Conservation (phyloP, 352 stramenopile genomes). For the Pythium myriotylum region DNA sequence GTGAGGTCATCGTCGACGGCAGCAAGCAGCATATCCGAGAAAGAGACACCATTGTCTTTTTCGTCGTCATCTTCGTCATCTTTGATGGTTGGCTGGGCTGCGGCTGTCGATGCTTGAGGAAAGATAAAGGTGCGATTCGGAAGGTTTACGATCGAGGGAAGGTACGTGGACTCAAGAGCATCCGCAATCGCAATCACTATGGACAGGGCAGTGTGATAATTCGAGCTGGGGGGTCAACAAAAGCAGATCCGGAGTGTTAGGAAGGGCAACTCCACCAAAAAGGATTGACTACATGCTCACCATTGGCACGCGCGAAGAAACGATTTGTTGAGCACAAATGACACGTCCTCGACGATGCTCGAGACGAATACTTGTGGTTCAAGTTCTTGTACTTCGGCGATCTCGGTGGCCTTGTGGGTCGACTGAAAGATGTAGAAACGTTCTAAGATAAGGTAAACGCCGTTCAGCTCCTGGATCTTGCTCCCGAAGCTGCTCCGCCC, state of each 20-base stretch:
- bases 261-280: background rate
- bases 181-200: conserved; percentile 86
- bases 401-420: conserved; percentile 81
- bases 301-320: conserved; percentile 78
- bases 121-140: conserved; percentile 65
- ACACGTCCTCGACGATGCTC: conserved; percentile 84
- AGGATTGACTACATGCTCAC: conserved; percentile 26
- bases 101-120: conserved; percentile 30
- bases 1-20: conserved; percentile 81
- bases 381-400: conserved; percentile 78
- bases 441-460: conserved; percentile 81
- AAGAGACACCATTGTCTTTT: conserved; percentile 48
- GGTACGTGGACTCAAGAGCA: conserved; percentile 76
- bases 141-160: conserved; percentile 73
- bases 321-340: conserved; percentile 85
- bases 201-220: conserved; percentile 81
- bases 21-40: conserved; percentile 79
- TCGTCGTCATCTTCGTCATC: conserved; percentile 23
- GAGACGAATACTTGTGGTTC: conserved; percentile 69
- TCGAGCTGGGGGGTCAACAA: conserved; percentile 41
- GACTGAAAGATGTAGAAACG: conserved; percentile 88
- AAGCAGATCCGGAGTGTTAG: background rate
- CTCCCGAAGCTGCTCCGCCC: conserved; percentile 36
- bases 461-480: conserved; percentile 78
- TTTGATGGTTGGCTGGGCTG: conserved; percentile 3